Percentiles rank a stretch among this genome's conserved stretches.
These are phyloP conservation scores for Plasmopara muralis DNA, from an alignment of 352 stramenopile genomes.

Conservation along the genomic window DNA sequence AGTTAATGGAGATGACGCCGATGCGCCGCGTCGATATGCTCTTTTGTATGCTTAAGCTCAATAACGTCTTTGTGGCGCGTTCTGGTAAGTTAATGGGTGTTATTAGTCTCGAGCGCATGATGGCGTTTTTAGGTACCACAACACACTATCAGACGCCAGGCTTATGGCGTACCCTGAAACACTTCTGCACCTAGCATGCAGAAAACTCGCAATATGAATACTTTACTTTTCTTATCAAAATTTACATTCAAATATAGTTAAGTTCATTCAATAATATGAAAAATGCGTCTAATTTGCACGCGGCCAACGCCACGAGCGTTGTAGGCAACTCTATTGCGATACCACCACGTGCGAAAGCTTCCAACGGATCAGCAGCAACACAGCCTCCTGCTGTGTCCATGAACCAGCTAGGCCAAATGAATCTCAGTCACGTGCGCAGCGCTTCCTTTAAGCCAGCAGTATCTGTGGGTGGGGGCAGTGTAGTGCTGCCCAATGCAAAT, in stretches of 20 bases:
- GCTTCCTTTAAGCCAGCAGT: constrained; percentile 60
- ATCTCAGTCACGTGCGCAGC: constrained; percentile 60
- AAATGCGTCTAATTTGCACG: constrained; percentile 69
- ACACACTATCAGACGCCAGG: constrained; percentile 55
- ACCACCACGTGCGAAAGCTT: constrained; percentile 33
- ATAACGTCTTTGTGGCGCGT: constrained; percentile 82
- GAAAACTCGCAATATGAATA: constrained; percentile 1
- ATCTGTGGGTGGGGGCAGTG: constrained; percentile 22
- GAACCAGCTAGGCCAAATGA: constrained; percentile 34
- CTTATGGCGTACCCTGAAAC: constrained; percentile 37
- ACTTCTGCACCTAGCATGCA: constrained; percentile 18
- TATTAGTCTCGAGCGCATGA: constrained; percentile 71
- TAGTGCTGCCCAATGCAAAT: constrained; percentile 23
- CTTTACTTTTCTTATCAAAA: not conserved
- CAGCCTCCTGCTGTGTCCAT: constrained; percentile 19
- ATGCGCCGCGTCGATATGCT: constrained; percentile 80
- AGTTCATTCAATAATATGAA: constrained; percentile 16
- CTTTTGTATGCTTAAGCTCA: constrained; percentile 87
- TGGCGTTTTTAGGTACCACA: constrained; percentile 72
- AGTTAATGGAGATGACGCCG: constrained; percentile 78
- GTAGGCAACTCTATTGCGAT: constrained; percentile 76
- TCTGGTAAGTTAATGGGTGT: constrained; percentile 70
- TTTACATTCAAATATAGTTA: not conserved
- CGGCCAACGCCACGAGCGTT: constrained; percentile 72
- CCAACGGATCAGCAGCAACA: constrained; percentile 25